phyloP scores from a whole-genome alignment of 2,329 filamentous ascomycete species.

The Sphaerulina musiva region DNA sequence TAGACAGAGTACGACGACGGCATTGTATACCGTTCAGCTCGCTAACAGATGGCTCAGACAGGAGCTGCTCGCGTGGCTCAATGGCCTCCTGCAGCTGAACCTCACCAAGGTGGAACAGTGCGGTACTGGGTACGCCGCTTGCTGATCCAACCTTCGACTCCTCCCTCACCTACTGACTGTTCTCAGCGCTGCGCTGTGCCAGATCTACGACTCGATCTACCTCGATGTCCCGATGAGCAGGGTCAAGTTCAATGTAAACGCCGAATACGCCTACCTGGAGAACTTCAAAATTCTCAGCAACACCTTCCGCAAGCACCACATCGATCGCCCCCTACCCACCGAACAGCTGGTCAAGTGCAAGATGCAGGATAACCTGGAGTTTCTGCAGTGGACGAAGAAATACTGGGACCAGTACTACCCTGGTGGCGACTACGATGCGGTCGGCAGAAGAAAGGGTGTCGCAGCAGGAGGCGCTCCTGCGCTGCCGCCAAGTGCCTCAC shows the following conservation, averaged over 20 bases:
- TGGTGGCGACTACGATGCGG: slow-evolving; percentile 91
- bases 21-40: background rate
- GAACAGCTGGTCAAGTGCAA: slow-evolving; percentile 91
- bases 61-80: slow-evolving; percentile 92
- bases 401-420: slow-evolving; percentile 99
- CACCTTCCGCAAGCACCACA: slow-evolving; percentile 73
- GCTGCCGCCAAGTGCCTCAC: slow-evolving; percentile 16
- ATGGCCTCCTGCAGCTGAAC: slow-evolving; percentile 95
- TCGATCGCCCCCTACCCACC: slow-evolving; percentile 87
- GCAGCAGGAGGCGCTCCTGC: slow-evolving; percentile 49
- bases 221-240: slow-evolving; percentile 88
- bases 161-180: slow-evolving; percentile 11
- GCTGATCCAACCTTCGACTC: slow-evolving; percentile 28
- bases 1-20: background rate
- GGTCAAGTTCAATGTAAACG: slow-evolving; percentile 97
- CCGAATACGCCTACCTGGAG: slow-evolving; percentile 93
- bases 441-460: slow-evolving; percentile 69
- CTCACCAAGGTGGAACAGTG: slow-evolving; percentile 98
- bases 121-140: slow-evolving; percentile 71
- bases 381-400: slow-evolving; percentile 91
- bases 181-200: slow-evolving; percentile 81
- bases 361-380: slow-evolving; percentile 99
- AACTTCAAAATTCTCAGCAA: slow-evolving; percentile 98
- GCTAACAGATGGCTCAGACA: slow-evolving; percentile 56
- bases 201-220: slow-evolving; percentile 98